Conservation (phyloP, 345 rosid genomes). For the Pistacia atlantica region DNA sequence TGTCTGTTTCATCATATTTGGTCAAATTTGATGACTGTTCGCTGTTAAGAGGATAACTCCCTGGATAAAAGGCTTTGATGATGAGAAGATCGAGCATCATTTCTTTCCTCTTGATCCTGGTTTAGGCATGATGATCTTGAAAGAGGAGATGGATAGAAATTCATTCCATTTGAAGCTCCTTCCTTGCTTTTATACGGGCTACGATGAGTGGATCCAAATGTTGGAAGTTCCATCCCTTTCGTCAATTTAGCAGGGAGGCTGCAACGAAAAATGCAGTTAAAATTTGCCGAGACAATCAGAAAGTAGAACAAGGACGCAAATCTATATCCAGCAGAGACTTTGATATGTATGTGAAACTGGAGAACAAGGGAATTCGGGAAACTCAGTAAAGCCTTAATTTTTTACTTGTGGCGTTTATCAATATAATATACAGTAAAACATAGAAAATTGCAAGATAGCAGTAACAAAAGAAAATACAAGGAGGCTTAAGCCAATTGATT, state of each 20-base stretch:
- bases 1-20: conserved; percentile 33
- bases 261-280: conserved; percentile 21
- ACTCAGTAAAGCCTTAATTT: neutral
- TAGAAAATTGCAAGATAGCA: too few species aligned
- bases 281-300: neutral
- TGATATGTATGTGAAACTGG: neutral
- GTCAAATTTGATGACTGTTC: conserved; percentile 25
- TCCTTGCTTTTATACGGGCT: conserved; percentile 46
- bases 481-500: too few species aligned
- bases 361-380: neutral
- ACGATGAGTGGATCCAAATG: conserved; percentile 49
- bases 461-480: too few species aligned
- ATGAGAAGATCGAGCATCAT: conserved; percentile 19
- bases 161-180: conserved; percentile 26
- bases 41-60: conserved; percentile 29
- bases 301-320: conserved; percentile 5
- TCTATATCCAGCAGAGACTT: neutral
- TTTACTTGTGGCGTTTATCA: neutral
- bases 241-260: conserved; percentile 65
- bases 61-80: conserved; percentile 36
- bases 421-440: neutral
- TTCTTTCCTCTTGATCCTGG: conserved; percentile 32
- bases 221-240: conserved; percentile 54
- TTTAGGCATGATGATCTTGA: conserved; percentile 51
- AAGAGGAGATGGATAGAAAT: conserved; percentile 40